Percentiles rank a stretch among this genome's conserved stretches.
Evolutionary conservation across 2,329 filamentous ascomycete species (phyloP).

Genomic region (Fusarium longipes): DNA sequence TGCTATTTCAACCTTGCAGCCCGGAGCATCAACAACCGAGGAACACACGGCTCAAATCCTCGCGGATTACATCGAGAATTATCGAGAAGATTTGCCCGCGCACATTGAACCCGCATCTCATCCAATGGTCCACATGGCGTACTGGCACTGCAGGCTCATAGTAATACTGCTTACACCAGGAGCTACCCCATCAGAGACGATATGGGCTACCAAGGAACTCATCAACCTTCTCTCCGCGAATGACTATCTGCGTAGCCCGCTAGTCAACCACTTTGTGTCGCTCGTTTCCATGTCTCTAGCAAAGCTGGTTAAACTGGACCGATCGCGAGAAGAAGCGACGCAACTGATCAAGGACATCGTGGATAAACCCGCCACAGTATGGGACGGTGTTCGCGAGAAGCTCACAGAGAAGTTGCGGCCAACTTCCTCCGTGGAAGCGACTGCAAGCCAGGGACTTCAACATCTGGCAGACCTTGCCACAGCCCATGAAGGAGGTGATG

Average conservation of each 20-base stretch:
- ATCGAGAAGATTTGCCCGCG: slow-evolving; percentile 71
- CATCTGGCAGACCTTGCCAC: slow-evolving; percentile 69
- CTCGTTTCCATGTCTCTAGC: slow-evolving; percentile 70
- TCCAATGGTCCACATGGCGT: slow-evolving; percentile 72
- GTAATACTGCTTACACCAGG: slow-evolving; percentile 69
- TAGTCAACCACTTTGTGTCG: slow-evolving; percentile 74
- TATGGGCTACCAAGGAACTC: slow-evolving; percentile 70
- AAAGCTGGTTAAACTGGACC: slow-evolving; percentile 66
- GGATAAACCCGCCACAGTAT: slow-evolving; percentile 64
- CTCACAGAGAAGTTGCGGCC: slow-evolving; percentile 51
- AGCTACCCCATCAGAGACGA: slow-evolving; percentile 65
- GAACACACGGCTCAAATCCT: slow-evolving; percentile 51
- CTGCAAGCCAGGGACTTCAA: slow-evolving; percentile 67
- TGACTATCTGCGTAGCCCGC: slow-evolving; percentile 66
- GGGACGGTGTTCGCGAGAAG: slow-evolving; percentile 67
- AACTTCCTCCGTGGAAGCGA: slow-evolving; percentile 53
- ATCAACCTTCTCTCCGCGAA: slow-evolving; percentile 68
- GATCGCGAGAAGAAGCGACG: slow-evolving; percentile 67
- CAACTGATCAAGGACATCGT: slow-evolving; percentile 66
- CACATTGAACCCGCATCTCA: slow-evolving; percentile 63
- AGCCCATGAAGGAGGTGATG: slow-evolving; percentile 53
- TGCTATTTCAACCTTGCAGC: slow-evolving; percentile 53
- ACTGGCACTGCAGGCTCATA: slow-evolving; percentile 76
- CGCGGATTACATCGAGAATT: slow-evolving; percentile 64
- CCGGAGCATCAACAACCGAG: slow-evolving; percentile 52